A percentile compares a stretch with the other conserved stretches of the same genome.
Conservation (phyloP, 2,329 filamentous ascomycete species). For the Fusarium aywerte region DNA sequence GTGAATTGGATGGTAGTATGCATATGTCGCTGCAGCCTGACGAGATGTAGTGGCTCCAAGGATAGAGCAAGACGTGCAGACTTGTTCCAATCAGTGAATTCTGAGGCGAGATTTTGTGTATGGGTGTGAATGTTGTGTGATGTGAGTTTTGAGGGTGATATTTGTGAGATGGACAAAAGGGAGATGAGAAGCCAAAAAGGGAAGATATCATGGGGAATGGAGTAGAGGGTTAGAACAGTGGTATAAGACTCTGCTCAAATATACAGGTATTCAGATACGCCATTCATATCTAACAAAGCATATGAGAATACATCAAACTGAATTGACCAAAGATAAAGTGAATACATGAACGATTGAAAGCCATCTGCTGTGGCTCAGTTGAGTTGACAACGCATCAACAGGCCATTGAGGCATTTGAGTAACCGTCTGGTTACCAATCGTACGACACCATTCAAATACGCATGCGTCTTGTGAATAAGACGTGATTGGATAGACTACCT, state of each 20-base stretch:
- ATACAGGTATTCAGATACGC: neutral
- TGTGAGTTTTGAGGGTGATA: slow-evolving; percentile 16
- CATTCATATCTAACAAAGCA: no score
- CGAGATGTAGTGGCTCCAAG: slow-evolving; percentile 18
- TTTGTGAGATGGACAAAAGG: neutral
- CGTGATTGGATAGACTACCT: slow-evolving; percentile 8
- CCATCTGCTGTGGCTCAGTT: slow-evolving; percentile 31
- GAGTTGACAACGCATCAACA: slow-evolving; percentile 42
- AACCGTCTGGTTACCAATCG: slow-evolving; percentile 35
- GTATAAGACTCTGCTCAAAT: neutral
- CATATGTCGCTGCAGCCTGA: slow-evolving; percentile 43
- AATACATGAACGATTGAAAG: neutral
- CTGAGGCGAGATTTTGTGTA: slow-evolving; percentile 35
- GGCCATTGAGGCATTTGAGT: slow-evolving; percentile 34
- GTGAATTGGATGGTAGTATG: slow-evolving; percentile 29
- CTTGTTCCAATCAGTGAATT: slow-evolving; percentile 38
- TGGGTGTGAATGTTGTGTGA: slow-evolving; percentile 37
- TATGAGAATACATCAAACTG: no score
- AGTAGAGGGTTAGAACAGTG: no score
- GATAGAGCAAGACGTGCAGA: slow-evolving; percentile 19
- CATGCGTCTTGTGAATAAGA: slow-evolving; percentile 10
- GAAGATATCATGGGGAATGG: neutral
- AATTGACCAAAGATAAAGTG: neutral
- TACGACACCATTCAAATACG: slow-evolving; percentile 36
- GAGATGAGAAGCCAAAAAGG: neutral